Evolutionary conservation across 331 rosid species (phyloP), one percentile per base, ranked within the genome.

Genomic region (Cydonia oblonga): DNA sequence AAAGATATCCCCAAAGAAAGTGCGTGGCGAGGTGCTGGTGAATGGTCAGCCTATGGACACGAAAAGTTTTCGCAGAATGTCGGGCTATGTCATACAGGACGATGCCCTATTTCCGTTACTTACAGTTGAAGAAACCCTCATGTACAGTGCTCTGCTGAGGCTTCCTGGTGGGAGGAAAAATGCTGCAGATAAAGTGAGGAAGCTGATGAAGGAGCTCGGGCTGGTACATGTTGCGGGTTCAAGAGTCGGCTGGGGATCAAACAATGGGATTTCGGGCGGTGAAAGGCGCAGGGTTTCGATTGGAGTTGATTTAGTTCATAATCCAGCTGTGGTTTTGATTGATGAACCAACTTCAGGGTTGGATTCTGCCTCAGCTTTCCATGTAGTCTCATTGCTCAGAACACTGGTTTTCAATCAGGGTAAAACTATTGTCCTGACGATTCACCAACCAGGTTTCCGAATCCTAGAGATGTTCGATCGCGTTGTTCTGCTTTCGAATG

Each of bases 291-390:
- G 98, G 66, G 98, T 93, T 79, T 93, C 97, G 14, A 90, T 93
- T 62, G 98, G 97, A 70, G 97, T 90, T 44, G 98, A 89, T 78
- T 77, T 93, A 60, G 97, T 93, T 75, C 98, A 93, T 77, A 92
- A 90, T 67, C 98, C 98, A 57, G 91, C 85, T 33, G 89, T 90
- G 79, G 75, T 93, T 69, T 76, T 93, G 83, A 89, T 93, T 57
- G 98, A 93, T 69, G 98, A 93, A 74, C 96, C 98, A 72, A 93
- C 98, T 77, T 93, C 98, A 58, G 98, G 98, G 5, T 72, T 93
- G 90, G 98, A 93, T 84, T 93, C 98, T 68, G 96, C 89, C 75
- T 93, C 98, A 73, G 98, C 98, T 65, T 86, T 93, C 80, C 88
- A 81, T 40, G 88, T 93, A 16, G 77, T 90, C 69, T 84, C 92